Conservation (phyloP, 306 rosid species). For the Cyamopsis tetragonoloba region DNA sequence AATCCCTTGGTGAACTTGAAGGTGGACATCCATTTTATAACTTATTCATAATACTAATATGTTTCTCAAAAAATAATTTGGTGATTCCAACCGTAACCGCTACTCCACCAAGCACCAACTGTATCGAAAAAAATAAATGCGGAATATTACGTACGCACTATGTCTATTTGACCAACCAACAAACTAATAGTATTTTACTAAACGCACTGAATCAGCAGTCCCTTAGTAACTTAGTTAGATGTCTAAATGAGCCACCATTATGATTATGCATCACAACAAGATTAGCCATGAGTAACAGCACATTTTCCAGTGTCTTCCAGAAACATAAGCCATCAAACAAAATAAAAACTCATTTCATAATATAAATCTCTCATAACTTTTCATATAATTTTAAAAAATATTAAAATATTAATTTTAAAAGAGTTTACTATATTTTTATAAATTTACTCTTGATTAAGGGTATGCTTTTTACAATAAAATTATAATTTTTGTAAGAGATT, state of each 20-base stretch:
- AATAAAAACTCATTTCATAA: too few species aligned
- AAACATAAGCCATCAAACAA: too few species aligned
- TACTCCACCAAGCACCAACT: background rate
- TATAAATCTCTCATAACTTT: too few species aligned
- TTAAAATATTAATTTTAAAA: too few species aligned
- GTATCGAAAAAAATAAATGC: background rate
- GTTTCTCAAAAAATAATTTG: background rate
- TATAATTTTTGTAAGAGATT: too few species aligned
- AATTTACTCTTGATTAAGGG: too few species aligned
- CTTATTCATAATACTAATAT: too few species aligned
- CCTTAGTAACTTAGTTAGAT: background rate
- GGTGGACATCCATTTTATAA: too few species aligned
- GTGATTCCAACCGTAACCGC: background rate
- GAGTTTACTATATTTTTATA: too few species aligned
- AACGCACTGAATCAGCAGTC: background rate
- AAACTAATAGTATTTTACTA: conserved; percentile 1
- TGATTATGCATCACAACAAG: background rate
- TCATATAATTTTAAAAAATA: too few species aligned
- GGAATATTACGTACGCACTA: background rate
- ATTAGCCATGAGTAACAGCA: background rate
- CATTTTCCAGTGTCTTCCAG: background rate
- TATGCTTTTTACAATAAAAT: too few species aligned
- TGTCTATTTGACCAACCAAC: background rate
- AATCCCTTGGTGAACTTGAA: too few species aligned
- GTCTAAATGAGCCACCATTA: background rate